Evolutionary conservation across 495 filamentous ascomycete species (phyloP).

Genomic region (Aspergillus avenaceus): DNA sequence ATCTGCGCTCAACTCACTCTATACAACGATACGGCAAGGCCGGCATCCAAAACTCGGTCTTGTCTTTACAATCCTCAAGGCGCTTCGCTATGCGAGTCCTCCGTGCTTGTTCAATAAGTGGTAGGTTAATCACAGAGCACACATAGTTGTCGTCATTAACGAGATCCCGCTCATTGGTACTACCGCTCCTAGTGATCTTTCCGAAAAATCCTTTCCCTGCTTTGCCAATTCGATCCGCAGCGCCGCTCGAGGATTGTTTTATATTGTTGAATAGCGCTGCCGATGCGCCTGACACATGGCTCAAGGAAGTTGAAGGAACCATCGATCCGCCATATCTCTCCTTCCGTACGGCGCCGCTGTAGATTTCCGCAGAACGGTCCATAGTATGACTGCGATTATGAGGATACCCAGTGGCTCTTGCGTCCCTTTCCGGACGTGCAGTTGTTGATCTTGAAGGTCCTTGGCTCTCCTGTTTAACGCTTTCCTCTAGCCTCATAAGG

Average conservation of each 20-base stretch:
- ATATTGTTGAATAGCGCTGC: constrained; percentile 67
- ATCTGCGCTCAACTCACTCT: constrained; percentile 49
- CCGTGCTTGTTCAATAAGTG: constrained; percentile 80
- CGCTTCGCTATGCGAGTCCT: constrained; percentile 80
- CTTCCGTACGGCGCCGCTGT: constrained; percentile 32
- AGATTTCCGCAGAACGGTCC: constrained; percentile 49
- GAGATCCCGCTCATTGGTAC: constrained; percentile 62
- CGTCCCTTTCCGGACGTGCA: constrained; percentile 55
- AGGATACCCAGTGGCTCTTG: constrained; percentile 60
- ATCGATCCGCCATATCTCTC: constrained; percentile 47
- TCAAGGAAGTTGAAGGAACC: constrained; percentile 54
- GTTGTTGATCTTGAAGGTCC: constrained; percentile 54
- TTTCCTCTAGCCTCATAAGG: constrained; percentile 39
- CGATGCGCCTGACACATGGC: constrained; percentile 58
- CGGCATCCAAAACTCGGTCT: constrained; percentile 97
- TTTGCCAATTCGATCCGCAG: constrained; percentile 66
- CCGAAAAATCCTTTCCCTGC: constrained; percentile 75
- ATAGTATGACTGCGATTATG: constrained; percentile 57
- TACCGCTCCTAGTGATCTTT: constrained; percentile 68
- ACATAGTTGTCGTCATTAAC: constrained; percentile 73
- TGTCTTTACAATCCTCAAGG: constrained; percentile 77
- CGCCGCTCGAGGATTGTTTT: constrained; percentile 65
- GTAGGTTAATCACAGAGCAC: constrained; percentile 71
- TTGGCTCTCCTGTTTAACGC: constrained; percentile 21
- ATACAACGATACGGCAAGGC: constrained; percentile 88